Evolutionary conservation across 1,139 yeast species (phyloP).

Genomic region (Yamadazyma kanchanaburiensis): DNA sequence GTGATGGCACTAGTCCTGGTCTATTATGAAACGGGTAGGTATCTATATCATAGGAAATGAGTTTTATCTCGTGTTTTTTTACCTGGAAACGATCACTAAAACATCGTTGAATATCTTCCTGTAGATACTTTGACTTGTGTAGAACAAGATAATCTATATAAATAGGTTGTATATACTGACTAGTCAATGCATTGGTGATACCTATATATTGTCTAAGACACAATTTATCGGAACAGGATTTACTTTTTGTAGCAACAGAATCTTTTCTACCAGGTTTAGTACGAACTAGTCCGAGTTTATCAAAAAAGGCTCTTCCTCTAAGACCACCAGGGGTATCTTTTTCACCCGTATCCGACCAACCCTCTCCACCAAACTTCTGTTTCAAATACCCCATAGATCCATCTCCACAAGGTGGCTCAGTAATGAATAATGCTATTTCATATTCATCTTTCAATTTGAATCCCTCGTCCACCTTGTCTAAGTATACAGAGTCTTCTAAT

Average conservation of each 20-base stretch:
- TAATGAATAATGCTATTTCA: conserved; percentile 58
- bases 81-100: conserved; percentile 37
- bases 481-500: conserved; percentile 4
- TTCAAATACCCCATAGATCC: conserved; percentile 52
- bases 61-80: conserved; percentile 10
- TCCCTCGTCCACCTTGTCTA: conserved; percentile 10
- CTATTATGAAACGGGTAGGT: conserved; percentile 24
- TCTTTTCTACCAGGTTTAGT: conserved; percentile 91
- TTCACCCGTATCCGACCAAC: conserved; percentile 7
- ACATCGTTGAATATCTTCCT: conserved; percentile 48
- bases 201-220: conserved; percentile 64
- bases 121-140: conserved; percentile 30
- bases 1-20: conserved; percentile 26
- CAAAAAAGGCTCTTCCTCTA: conserved; percentile 68
- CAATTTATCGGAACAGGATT: conserved; percentile 86
- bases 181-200: conserved; percentile 48
- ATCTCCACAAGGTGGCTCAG: conserved; percentile 94
- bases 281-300: conserved; percentile 60
- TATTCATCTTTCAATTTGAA: conserved; percentile 31
- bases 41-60: conserved; percentile 21
- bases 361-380: conserved; percentile 1
- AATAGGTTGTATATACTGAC: conserved; percentile 36
- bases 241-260: conserved; percentile 65
- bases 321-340: conserved; percentile 5
- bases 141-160: conserved; percentile 55